Percentiles rank a stretch among this genome's conserved stretches.
phyloP scores from a whole-genome alignment of 176 grass and related monocot species.

The Areca catechu region DNA sequence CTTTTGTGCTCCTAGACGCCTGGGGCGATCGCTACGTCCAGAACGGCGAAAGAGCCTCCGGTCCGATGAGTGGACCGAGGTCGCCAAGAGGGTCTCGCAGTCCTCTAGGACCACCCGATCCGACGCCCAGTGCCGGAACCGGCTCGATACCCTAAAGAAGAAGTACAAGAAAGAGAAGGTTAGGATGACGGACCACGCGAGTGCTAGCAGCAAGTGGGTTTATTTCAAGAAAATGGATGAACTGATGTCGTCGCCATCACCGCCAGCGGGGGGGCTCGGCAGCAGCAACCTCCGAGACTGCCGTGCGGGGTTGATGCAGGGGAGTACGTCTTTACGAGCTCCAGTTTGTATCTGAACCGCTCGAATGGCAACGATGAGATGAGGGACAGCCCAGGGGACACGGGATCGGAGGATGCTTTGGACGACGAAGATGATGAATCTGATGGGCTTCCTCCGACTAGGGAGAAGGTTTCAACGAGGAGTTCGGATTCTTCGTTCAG shows the following conservation, averaged over 20 bases:
- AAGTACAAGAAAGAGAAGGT: constrained; percentile 78
- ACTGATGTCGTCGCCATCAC: constrained; percentile 28
- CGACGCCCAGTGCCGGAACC: constrained; percentile 76
- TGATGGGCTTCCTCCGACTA: not conserved
- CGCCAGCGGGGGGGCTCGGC: not conserved
- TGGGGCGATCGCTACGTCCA: constrained; percentile 69
- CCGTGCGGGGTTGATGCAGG: constrained; percentile 7
- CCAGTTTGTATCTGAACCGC: not conserved
- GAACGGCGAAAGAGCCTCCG: constrained; percentile 46
- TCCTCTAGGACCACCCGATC: constrained; percentile 21
- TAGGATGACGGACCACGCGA: constrained; percentile 14
- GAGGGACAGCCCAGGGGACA: constrained; percentile 6
- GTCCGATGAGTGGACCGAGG: constrained; percentile 65
- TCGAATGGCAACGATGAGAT: constrained; percentile 5
- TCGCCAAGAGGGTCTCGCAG: constrained; percentile 28
- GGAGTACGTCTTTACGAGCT: constrained; percentile 7
- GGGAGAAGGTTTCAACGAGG: not conserved
- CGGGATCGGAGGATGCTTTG: not conserved
- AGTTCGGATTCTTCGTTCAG: constrained; percentile 22
- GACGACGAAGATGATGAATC: constrained; percentile 5
- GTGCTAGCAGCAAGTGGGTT: constrained; percentile 46
- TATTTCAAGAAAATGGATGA: constrained; percentile 66
- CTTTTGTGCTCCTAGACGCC: constrained; percentile 68
- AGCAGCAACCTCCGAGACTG: not conserved
- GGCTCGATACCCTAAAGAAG: constrained; percentile 69